Evolutionary conservation across 805 yeast genomes (phyloP).

Genomic region (Yamadazyma scolyti): DNA sequence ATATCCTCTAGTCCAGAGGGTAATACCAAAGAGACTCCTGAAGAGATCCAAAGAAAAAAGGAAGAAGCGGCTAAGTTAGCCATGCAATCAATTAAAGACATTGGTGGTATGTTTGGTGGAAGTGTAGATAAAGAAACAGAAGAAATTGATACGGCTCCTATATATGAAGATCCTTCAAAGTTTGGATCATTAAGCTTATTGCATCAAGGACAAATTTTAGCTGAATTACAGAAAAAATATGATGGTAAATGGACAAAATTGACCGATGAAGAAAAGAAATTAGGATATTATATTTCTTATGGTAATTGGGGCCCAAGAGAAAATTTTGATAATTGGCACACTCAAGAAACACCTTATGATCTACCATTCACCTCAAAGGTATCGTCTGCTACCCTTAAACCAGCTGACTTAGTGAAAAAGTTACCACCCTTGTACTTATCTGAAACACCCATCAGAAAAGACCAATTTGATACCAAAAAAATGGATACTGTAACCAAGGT

Average conservation of each 20-base stretch:
- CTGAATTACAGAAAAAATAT: constrained; percentile 47
- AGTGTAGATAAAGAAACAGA: constrained; percentile 41
- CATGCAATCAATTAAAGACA: constrained; percentile 36
- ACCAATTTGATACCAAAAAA: constrained; percentile 44
- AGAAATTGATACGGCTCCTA: constrained; percentile 44
- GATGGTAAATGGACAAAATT: constrained; percentile 56
- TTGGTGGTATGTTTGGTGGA: constrained; percentile 28
- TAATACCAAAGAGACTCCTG: constrained; percentile 5
- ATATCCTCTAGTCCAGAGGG: too few species aligned
- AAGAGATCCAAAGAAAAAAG: constrained; percentile 13
- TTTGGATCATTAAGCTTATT: constrained; percentile 35
- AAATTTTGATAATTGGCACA: constrained; percentile 45
- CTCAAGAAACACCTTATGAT: constrained; percentile 48
- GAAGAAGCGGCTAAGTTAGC: constrained; percentile 38
- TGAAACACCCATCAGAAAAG: constrained; percentile 40
- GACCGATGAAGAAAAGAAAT: constrained; percentile 46
- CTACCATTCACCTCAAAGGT: constrained; percentile 45
- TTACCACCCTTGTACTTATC: constrained; percentile 40
- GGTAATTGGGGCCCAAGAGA: constrained; percentile 73
- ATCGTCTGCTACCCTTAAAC: constrained; percentile 19
- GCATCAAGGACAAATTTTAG: constrained; percentile 56
- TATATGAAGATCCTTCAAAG: constrained; percentile 34
- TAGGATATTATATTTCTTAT: constrained; percentile 60
- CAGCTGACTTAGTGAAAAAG: constrained; percentile 23
- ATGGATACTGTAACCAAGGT: constrained; percentile 58